Evolutionary conservation across 257 asterid species (phyloP), one percentile per base, ranked within the genome.

Genomic region (Solanum sparsipilum): DNA sequence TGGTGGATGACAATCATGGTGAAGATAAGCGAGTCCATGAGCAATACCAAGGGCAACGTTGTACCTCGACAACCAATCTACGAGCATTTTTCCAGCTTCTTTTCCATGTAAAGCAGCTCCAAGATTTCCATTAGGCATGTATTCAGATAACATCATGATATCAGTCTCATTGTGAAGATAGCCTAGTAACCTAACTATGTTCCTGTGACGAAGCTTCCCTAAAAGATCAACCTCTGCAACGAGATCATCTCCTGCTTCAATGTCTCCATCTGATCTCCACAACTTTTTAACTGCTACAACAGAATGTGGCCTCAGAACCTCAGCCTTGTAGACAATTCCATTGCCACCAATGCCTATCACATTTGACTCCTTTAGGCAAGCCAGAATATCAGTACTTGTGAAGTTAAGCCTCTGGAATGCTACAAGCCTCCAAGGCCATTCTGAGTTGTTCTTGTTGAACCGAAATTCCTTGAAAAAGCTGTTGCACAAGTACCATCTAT

Each of bases 41-140:
- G 98, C 98, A 25, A 94, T 93, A 12, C 96, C 98, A 5, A 94
- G 86, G 3, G 98, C 98, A 9, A 96, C 87, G n/a, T 93, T 94
- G 70, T 94, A 96, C 92, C 98, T 94, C 16, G 94, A 94, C 67
- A 93, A 95, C 98, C 98, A 96, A 91, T 94, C 98, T 81, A 93
- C 90, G 89, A 94, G 36, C 90, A 93, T 39, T 84, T 89, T 92
- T 11, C 92, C 96, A 0, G 88, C 90, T 87, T 93, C 87, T 65
- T 93, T 92, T 9, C 95, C 98, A 67, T 94, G 96, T 76, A 95
- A 79, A 3, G 98, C 97, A 31, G 87, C 92, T 7, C 95, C 95
- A 3, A 94, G 95, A 86, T 94, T 96, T 87, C 98, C 98, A 32
- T 95, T 94, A 2, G 97, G 96, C 97, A 95, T 94, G 92, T 92